These are phyloP conservation scores for Ogataea hybrid DNA, from an alignment of 1,139 yeast species.

Conservation along the genomic window DNA sequence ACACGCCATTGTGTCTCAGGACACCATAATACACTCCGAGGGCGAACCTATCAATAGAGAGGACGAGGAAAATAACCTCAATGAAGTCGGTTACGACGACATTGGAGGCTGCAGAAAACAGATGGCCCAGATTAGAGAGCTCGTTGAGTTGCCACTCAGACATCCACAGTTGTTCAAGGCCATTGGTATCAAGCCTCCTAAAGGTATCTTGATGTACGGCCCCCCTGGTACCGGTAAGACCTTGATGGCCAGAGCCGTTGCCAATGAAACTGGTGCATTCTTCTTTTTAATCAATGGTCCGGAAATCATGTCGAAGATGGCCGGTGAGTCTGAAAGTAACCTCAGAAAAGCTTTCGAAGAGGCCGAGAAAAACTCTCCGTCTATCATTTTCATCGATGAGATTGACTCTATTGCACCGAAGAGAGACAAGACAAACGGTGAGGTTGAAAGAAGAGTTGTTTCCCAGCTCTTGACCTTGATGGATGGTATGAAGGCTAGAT, in stretches of 20 bases:
- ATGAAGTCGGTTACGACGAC: conserved; percentile 98
- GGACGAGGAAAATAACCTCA: conserved; percentile 94
- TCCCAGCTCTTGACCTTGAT: conserved; percentile 93
- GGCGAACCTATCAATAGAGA: conserved; percentile 99
- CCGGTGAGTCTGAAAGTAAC: conserved; percentile 98
- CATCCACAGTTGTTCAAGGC: conserved; percentile 97
- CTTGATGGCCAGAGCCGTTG: conserved; percentile 99
- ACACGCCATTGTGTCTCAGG: conserved; percentile 97
- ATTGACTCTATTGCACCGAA: conserved; percentile 99
- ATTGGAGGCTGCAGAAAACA: conserved; percentile 99
- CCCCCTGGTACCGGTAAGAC: conserved; percentile 99
- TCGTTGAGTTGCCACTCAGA: conserved; percentile 94
- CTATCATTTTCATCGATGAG: conserved; percentile 97
- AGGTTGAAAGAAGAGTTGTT: conserved; percentile 97
- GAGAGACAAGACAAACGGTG: conserved; percentile 99
- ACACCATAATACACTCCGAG: conserved; percentile 96
- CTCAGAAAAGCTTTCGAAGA: conserved; percentile 98
- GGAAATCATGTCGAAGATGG: conserved; percentile 99
- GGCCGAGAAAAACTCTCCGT: conserved; percentile 98
- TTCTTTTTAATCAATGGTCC: conserved; percentile 98
- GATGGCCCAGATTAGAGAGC: conserved; percentile 97
- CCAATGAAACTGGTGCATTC: conserved; percentile 98
- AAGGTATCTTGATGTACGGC: conserved; percentile 96
- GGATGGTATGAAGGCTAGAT: conserved; percentile 99
- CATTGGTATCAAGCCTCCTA: conserved; percentile 97